Conservation (phyloP, 192 early-diverging fungal species). For the Linderina pennispora region DNA sequence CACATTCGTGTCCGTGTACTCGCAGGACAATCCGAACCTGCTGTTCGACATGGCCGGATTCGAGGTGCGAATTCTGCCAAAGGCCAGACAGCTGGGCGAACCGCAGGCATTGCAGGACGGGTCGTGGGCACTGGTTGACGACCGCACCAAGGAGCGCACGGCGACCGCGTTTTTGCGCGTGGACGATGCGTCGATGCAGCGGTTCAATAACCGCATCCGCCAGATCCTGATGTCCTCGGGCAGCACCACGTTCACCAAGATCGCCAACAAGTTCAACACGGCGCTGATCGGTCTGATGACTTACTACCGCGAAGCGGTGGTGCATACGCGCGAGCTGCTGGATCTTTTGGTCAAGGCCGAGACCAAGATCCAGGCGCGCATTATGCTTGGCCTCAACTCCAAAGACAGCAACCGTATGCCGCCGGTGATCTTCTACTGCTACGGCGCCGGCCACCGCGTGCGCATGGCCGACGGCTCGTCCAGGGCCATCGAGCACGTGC, state of each 20-base stretch:
- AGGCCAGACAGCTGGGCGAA: constrained; percentile 79
- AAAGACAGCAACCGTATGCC: constrained; percentile 99
- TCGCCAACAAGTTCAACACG: constrained; percentile 95
- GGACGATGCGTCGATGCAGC: constrained; percentile 85
- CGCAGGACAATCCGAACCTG: constrained; percentile 95
- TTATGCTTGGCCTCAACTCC: constrained; percentile 99
- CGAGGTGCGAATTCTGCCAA: constrained; percentile 93
- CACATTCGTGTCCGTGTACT: constrained; percentile 93
- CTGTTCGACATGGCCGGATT: constrained; percentile 90
- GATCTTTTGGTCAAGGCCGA: constrained; percentile 97
- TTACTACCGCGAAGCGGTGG: constrained; percentile 96
- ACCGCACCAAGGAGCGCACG: constrained; percentile 95
- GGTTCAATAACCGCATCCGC: constrained; percentile 93
- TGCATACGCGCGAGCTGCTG: constrained; percentile 93
- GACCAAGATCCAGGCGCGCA: constrained; percentile 98
- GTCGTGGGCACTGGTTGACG: constrained; percentile 96
- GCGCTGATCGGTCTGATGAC: constrained; percentile 94
- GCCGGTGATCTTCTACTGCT: constrained; percentile 80
- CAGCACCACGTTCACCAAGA: constrained; percentile 96
- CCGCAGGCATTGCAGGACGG: constrained; percentile 45
- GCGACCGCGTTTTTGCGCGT: constrained; percentile 97
- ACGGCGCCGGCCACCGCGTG: constrained; percentile 37
- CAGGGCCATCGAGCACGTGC: constrained; percentile 21
- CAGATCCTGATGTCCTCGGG: constrained; percentile 98
- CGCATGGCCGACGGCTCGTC: constrained; percentile 45